Evolutionary conservation across 78 protist genomes (phyloP), one percentile per base, ranked within the genome.

Genomic region (Monocercomonoides exilis): DNA sequence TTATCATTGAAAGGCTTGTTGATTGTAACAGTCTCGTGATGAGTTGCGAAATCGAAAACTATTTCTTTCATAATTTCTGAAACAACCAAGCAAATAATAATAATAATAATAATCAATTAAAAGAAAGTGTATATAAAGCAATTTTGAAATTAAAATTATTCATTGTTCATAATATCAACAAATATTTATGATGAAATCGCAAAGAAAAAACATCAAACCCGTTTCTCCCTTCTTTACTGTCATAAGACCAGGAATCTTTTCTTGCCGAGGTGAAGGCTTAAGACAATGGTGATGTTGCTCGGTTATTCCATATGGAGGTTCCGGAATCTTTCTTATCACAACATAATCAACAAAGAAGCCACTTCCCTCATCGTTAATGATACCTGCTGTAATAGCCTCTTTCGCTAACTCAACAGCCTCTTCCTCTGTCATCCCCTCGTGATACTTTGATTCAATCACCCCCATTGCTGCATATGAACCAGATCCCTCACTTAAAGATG

Each of bases 391-490:
- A 21, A 84, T 21, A 4, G 86, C 86, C 5, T 84, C 77, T 43
- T n/a, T 6, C 5, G 45, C 11, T 11, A 80, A 11, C 33, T 80
- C 11, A 11, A 44, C 11, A 11, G 84, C 84, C 21, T 36, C 41
- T 80, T 80, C 84, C 11, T 80, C 84, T 44, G 41, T 42, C 70
- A 54, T 54, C 33, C 43, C 86, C 42, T 4, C 41, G 5, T 5
- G 5, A 21, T 84, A 84, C 38, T 21, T 6, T 29, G 86, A 44
- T 45, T 84, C 86, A 32, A 84, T 36, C 54, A 84, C 21, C 5
- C 63, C 6, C 70, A 84, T 42, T 5, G 86, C 86, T 36, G 86
- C 86, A 29, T 36, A 32, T 33, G 86, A 84, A 5, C 86, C 86
- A 4, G 86, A 84, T 36, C 84, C 84, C 84, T 32, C 11, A 6